These are phyloP conservation scores for Colletotrichum karsti DNA, from an alignment of 2,329 filamentous ascomycete genomes.

Conservation along the genomic window DNA sequence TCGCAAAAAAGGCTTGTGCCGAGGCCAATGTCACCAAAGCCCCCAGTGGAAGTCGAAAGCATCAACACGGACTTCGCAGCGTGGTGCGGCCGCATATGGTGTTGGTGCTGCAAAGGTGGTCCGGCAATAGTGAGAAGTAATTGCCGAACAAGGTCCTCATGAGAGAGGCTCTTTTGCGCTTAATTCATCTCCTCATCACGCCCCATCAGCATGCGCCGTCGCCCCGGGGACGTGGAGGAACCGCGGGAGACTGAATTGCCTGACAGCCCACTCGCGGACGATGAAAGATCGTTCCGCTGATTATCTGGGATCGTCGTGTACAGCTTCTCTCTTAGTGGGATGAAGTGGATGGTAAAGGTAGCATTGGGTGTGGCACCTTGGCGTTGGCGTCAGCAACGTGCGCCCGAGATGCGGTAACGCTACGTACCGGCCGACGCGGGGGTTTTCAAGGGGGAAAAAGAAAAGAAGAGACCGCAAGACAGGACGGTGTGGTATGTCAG, in stretches of 20 bases:
- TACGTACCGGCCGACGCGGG: background rate
- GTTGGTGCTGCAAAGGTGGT: conserved; percentile 16
- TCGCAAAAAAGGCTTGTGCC: conserved; percentile 19
- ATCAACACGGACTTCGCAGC: conserved; percentile 22
- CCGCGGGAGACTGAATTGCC: background rate
- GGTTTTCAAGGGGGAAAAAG: background rate
- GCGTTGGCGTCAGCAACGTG: conserved; percentile 8
- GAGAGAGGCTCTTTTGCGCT: conserved; percentile 14
- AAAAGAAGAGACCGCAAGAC: background rate
- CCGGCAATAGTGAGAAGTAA: conserved; percentile 7
- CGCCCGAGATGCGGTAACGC: background rate
- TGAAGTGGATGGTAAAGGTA: background rate
- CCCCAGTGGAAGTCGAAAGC: background rate
- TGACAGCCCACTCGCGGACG: conserved; percentile 13
- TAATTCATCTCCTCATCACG: background rate
- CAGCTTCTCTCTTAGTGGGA: background rate
- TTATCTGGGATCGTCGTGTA: conserved; percentile 1
- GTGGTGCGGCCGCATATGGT: conserved; percentile 8
- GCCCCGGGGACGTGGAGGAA: background rate
- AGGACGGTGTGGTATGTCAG: conserved; percentile 5
- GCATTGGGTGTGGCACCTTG: background rate
- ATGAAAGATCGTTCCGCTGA: conserved; percentile 12
- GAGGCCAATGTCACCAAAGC: background rate
- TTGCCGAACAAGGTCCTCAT: conserved; percentile 5
- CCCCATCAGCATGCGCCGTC: background rate